These are phyloP conservation scores for Pyrenochaeta sp. DNA, from an alignment of 2,329 filamentous ascomycete genomes.

Conservation along the genomic window DNA sequence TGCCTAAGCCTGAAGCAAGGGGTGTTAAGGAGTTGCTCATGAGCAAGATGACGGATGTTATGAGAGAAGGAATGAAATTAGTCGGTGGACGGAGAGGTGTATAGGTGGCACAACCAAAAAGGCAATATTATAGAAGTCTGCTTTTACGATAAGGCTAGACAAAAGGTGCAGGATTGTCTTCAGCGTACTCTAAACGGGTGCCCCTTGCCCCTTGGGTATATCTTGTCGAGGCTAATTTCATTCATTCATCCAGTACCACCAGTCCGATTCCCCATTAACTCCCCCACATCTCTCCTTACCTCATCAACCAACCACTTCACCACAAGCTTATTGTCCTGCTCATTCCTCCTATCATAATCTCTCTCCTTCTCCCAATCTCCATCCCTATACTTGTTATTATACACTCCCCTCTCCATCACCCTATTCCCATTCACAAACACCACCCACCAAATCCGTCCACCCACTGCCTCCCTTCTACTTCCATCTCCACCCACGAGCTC, in stretches of 20 bases:
- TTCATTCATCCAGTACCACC: background rate
- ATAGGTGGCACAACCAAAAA: slow-evolving; percentile 4
- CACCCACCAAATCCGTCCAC: background rate
- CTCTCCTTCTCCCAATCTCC: background rate
- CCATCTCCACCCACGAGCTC: background rate
- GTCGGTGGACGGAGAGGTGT: slow-evolving; percentile 44
- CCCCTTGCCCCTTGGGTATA: background rate
- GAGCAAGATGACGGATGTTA: slow-evolving; percentile 39
- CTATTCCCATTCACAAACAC: background rate
- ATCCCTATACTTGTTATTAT: background rate
- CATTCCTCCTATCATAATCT: background rate
- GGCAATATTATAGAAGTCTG: background rate
- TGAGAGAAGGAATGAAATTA: slow-evolving; percentile 45
- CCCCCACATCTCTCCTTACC: background rate
- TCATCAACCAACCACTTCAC: background rate
- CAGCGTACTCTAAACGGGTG: background rate
- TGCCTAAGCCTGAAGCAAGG: slow-evolving; percentile 53
- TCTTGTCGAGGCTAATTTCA: background rate
- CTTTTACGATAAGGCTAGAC: background rate
- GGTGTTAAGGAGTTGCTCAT: slow-evolving; percentile 38
- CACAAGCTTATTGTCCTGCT: background rate
- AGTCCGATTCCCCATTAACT: background rate
- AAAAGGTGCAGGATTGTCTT: background rate
- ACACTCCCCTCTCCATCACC: background rate
- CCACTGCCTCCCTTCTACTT: background rate